phyloP scores from a whole-genome alignment of 306 rosid genomes.

The Fragaria ananassa region DNA sequence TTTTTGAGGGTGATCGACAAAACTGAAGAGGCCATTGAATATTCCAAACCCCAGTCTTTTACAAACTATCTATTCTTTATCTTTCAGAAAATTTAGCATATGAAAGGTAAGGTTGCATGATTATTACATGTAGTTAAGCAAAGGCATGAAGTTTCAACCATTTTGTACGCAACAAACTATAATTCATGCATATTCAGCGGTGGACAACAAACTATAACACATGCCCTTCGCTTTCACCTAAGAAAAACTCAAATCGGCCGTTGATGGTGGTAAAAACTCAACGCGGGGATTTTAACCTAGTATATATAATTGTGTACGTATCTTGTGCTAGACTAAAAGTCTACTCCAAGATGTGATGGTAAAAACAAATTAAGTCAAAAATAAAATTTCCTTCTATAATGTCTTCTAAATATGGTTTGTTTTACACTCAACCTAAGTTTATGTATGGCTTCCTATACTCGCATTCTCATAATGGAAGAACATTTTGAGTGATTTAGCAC shows the following conservation, averaged over 20 bases:
- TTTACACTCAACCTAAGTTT: neutral
- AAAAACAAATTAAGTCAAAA: neutral
- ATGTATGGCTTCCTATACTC: neutral
- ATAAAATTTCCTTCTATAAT: neutral
- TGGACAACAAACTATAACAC: conserved; percentile 22
- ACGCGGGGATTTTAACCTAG: no score
- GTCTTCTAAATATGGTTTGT: neutral
- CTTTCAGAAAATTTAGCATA: no score
- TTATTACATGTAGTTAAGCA: neutral
- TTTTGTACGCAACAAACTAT: neutral
- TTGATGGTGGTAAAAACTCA: no score
- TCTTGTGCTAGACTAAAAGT: neutral
- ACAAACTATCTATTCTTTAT: no score
- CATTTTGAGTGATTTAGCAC: neutral
- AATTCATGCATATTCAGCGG: conserved; percentile 21
- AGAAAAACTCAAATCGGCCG: conserved; percentile 12
- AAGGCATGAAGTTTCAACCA: neutral
- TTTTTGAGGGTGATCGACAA: no score
- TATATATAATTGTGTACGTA: neutral
- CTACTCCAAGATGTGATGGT: neutral
- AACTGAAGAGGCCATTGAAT: no score
- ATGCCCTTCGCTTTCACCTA: conserved; percentile 17
- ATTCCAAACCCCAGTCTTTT: no score
- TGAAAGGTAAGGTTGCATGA: neutral
- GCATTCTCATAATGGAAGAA: neutral